These are phyloP conservation scores for Glycyrrhiza uralensis DNA, from an alignment of 306 rosid species.

Conservation along the genomic window DNA sequence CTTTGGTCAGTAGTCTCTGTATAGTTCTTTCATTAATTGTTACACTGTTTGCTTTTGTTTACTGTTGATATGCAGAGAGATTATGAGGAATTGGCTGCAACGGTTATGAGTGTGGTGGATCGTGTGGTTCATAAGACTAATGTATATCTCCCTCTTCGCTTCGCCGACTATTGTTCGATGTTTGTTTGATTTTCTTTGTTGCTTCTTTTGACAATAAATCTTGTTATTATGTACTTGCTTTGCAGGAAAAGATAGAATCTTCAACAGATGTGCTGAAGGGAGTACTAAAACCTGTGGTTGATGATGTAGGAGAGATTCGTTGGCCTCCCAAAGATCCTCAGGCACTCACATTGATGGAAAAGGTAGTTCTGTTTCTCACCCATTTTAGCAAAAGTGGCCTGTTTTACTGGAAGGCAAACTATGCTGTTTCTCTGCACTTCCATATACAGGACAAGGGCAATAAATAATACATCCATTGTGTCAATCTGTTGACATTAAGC, in stretches of 20 bases:
- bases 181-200: conserved; percentile 3
- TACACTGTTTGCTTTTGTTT: conserved; percentile 9
- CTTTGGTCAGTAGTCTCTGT: conserved; percentile 10
- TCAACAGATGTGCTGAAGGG: conserved; percentile 82
- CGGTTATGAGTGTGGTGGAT: conserved; percentile 76
- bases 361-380: conserved; percentile 40
- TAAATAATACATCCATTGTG: neutral
- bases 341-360: conserved; percentile 68
- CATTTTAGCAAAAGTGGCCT: neutral
- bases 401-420: neutral
- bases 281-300: conserved; percentile 71
- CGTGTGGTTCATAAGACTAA: conserved; percentile 77
- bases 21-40: neutral
- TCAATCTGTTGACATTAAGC: neutral
- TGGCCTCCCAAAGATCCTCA: conserved; percentile 92
- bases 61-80: conserved; percentile 62
- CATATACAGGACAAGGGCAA: neutral
- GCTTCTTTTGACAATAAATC: conserved; percentile 12
- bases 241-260: conserved; percentile 89
- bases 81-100: conserved; percentile 82
- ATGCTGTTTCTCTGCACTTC: neutral
- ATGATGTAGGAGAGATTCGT: conserved; percentile 67
- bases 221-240: conserved; percentile 5
- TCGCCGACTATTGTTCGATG: neutral
- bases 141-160: conserved; percentile 38